Conservation (phyloP, 441 rosid species). For the Pelargonium citronellum region DNA sequence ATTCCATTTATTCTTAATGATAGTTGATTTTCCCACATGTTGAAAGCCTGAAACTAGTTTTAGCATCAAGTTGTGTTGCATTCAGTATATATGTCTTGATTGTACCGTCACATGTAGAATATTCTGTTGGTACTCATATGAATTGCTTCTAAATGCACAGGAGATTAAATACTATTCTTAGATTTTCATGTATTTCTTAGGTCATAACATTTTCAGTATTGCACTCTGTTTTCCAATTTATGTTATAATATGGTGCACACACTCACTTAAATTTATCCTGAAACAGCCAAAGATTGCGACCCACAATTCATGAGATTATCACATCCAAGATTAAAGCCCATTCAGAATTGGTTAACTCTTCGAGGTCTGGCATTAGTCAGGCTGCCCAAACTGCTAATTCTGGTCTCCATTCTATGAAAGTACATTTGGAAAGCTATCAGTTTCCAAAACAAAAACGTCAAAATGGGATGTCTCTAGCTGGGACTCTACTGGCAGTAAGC, state of each 20-base stretch:
- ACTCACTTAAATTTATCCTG: slow-evolving; percentile 22
- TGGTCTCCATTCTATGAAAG: slow-evolving; percentile 51
- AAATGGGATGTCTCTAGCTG: slow-evolving; percentile 66
- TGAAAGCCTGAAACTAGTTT: neutral
- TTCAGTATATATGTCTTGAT: neutral
- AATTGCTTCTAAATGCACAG: neutral
- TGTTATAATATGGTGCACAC: neutral
- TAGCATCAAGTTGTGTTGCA: neutral
- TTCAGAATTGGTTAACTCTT: slow-evolving; percentile 51
- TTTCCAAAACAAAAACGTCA: slow-evolving; percentile 67
- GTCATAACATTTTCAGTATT: slow-evolving; percentile 10
- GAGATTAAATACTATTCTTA: neutral
- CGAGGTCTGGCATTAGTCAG: slow-evolving; percentile 53
- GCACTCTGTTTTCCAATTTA: neutral
- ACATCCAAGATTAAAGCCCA: slow-evolving; percentile 79
- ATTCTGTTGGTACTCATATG: neutral
- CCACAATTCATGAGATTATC: slow-evolving; percentile 91
- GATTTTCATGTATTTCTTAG: slow-evolving; percentile 4
- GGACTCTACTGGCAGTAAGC: slow-evolving; percentile 73
- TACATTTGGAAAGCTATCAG: slow-evolving; percentile 62
- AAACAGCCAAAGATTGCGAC: slow-evolving; percentile 87
- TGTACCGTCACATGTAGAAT: too few relatives aligned
- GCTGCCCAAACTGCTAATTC: slow-evolving; percentile 40
- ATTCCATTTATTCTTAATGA: too few relatives aligned
- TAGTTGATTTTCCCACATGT: neutral